Base-by-base conservation (phyloP, 495 filamentous ascomycete species). In the Aspergillus sparsus region DNA sequence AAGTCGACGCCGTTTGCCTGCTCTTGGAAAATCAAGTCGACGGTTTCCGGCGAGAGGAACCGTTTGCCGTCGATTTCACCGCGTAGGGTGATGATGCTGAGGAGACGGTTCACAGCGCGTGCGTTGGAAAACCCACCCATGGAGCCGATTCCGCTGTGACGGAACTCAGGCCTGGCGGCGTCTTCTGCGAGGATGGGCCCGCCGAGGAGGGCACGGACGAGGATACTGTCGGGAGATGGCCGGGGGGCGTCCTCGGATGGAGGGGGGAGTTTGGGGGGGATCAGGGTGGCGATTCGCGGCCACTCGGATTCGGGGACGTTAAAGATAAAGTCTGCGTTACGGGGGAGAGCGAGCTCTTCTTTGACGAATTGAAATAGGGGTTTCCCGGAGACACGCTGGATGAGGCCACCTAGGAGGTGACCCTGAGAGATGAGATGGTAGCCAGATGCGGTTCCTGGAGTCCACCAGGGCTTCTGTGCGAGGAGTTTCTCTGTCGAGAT, bases 341-440 rank as follows among this genome's bases (percentile, higher is more conserved):
- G 57, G 2, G 77, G 77, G 0, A 42, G 49, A 0, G 75, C 66
- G 27, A 81, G 64, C 49, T 80, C 72, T 3, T 80, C 69, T 10
- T 61, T 62, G 36, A 82, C 68, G 55, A 80, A 80, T 42, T 78
- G 63, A 33, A 63, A 63, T 39, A 80, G 55, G 0, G 67, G 31
- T 32, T 76, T 78, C 0, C 77, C 77, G 7, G 69, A 71, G 3
- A 74, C 65, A 5, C 73, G 71, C 11, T 66, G 66, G 10, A 80
- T 66, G 15, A 80, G 50, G 32, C 76, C 77, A 7, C 71, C 74
- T 7, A 80, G 51, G 18, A 82, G 51, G 54, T 75, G 68, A 3
- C 79, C 79, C 55, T 75, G 73, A 3, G 52, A 71, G 27, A 68
- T 9, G 7, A 73, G 51, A 27, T 82, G 77, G 46, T 82, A 82